A percentile compares a stretch with the other conserved stretches of the same genome.
Conservation (phyloP, 2,329 filamentous ascomycete genomes). For the Teratosphaeria destructans region DNA sequence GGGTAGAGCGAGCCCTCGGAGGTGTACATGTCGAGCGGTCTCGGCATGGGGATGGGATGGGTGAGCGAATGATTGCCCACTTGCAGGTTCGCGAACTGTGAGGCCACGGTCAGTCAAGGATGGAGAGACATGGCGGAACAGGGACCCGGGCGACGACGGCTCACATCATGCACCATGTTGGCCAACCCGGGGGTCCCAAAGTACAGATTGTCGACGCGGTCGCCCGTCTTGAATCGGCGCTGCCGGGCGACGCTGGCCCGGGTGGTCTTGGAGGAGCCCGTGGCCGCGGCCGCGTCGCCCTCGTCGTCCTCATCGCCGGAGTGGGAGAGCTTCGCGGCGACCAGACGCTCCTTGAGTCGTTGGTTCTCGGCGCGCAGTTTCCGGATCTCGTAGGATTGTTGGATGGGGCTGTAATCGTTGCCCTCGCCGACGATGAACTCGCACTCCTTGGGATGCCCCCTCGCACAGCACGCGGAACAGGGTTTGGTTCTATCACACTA, state of each 20-base stretch:
- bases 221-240: slow-evolving; percentile 28
- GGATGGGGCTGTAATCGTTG: slow-evolving; percentile 36
- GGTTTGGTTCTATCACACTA: slow-evolving; percentile 41
- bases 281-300: slow-evolving; percentile 18
- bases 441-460: slow-evolving; percentile 38
- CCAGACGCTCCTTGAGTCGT: slow-evolving; percentile 33
- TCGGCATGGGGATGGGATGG: slow-evolving; percentile 30
- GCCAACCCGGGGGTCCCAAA: slow-evolving; percentile 41
- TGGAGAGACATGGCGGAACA: not conserved
- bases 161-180: slow-evolving; percentile 37
- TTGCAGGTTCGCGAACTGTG: slow-evolving; percentile 33
- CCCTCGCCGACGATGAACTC: slow-evolving; percentile 36
- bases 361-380: slow-evolving; percentile 37
- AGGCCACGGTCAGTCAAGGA: not conserved
- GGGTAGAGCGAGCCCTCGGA: slow-evolving; percentile 29
- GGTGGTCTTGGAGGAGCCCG: slow-evolving; percentile 11
- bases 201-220: slow-evolving; percentile 37
- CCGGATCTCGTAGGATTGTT: slow-evolving; percentile 38
- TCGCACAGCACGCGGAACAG: slow-evolving; percentile 39
- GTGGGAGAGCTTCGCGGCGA: slow-evolving; percentile 18
- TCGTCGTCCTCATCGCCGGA: slow-evolving; percentile 31
- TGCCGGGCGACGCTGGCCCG: slow-evolving; percentile 18
- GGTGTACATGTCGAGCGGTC: slow-evolving; percentile 30
- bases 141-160: slow-evolving; percentile 1
- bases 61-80: slow-evolving; percentile 32